A percentile compares a stretch with the other conserved stretches of the same genome.
Evolutionary conservation across 83 land plant species (phyloP).

Genomic region (Diphasiastrum complanatum): DNA sequence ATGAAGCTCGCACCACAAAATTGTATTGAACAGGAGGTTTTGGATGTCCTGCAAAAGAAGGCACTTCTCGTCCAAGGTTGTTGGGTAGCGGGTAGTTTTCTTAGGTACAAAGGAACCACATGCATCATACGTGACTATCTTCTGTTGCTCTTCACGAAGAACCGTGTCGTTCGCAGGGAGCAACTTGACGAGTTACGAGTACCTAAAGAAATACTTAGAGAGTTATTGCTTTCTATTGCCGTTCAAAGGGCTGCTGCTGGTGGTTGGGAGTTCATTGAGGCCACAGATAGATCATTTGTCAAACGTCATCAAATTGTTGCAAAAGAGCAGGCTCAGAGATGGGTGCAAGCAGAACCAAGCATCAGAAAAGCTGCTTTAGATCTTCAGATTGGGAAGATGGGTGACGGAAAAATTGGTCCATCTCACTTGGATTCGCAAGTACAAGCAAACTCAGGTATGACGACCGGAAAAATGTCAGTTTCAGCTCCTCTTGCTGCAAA

Average conservation of each 20-base stretch:
- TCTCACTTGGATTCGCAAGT: too few relatives aligned
- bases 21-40: slow-evolving; percentile 46
- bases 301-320: slow-evolving; percentile 52
- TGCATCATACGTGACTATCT: slow-evolving; percentile 55
- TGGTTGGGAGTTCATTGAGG: slow-evolving; percentile 62
- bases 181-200: slow-evolving; percentile 32
- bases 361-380: slow-evolving; percentile 25
- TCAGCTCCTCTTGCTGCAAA: slow-evolving; percentile 6
- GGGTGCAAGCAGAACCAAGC: slow-evolving; percentile 38
- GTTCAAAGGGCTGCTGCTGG: slow-evolving; percentile 45
- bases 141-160: slow-evolving; percentile 53
- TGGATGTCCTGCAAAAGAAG: slow-evolving; percentile 40
- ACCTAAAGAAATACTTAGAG: slow-evolving; percentile 31
- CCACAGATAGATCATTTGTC: slow-evolving; percentile 50
- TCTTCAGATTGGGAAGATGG: slow-evolving; percentile 9
- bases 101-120: slow-evolving; percentile 22
- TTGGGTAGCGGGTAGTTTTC: slow-evolving; percentile 66
- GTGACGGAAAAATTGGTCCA: too few relatives aligned
- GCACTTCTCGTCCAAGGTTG: slow-evolving; percentile 75
- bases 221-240: slow-evolving; percentile 47
- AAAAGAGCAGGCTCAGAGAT: slow-evolving; percentile 48
- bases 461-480: neutral
- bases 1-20: slow-evolving; percentile 67
- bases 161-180: slow-evolving; percentile 27
- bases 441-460: neutral